Percentiles rank a stretch among this genome's conserved stretches.
These are phyloP conservation scores for Lindgomyces ingoldianus DNA, from an alignment of 495 filamentous ascomycete species.

Conservation along the genomic window DNA sequence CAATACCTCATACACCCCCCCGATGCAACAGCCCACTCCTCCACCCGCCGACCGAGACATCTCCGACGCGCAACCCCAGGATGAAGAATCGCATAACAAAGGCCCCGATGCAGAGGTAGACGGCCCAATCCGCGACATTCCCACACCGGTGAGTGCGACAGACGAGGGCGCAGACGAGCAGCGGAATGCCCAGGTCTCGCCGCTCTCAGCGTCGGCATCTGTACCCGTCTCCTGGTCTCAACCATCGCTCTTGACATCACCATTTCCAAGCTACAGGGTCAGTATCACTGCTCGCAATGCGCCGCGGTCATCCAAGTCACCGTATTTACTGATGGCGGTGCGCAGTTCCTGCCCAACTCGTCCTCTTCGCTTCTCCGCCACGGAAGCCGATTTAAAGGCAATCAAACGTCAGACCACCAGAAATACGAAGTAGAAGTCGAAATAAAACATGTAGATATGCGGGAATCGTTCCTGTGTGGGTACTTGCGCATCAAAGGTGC, in stretches of 20 bases:
- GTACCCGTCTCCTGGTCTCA: slow-evolving; percentile 25
- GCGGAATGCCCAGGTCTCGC: slow-evolving; percentile 27
- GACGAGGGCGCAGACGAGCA: slow-evolving; percentile 38
- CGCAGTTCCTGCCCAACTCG: slow-evolving; percentile 59
- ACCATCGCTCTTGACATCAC: slow-evolving; percentile 19
- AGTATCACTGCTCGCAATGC: slow-evolving; percentile 10
- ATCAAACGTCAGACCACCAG: slow-evolving; percentile 87
- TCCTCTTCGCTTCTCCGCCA: slow-evolving; percentile 84
- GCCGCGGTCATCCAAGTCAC: neutral
- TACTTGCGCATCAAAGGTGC: slow-evolving; percentile 94
- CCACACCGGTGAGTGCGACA: slow-evolving; percentile 39
- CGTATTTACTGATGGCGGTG: slow-evolving; percentile 13
- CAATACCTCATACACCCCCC: slow-evolving; percentile 7
- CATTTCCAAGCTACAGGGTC: slow-evolving; percentile 34
- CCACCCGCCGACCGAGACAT: slow-evolving; percentile 18
- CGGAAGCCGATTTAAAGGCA: slow-evolving; percentile 85
- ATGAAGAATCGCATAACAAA: slow-evolving; percentile 19
- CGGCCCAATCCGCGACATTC: slow-evolving; percentile 38
- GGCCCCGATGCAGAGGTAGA: slow-evolving; percentile 35
- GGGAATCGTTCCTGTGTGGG: slow-evolving; percentile 91
- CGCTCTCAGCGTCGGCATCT: slow-evolving; percentile 22
- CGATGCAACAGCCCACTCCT: slow-evolving; percentile 38
- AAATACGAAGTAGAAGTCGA: slow-evolving; percentile 95
- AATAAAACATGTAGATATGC: slow-evolving; percentile 93
- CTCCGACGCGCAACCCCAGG: slow-evolving; percentile 18